Evolutionary conservation across 805 yeast species (phyloP), one percentile per base, ranked within the genome.

Genomic region (Metschnikowia colocasiae): DNA sequence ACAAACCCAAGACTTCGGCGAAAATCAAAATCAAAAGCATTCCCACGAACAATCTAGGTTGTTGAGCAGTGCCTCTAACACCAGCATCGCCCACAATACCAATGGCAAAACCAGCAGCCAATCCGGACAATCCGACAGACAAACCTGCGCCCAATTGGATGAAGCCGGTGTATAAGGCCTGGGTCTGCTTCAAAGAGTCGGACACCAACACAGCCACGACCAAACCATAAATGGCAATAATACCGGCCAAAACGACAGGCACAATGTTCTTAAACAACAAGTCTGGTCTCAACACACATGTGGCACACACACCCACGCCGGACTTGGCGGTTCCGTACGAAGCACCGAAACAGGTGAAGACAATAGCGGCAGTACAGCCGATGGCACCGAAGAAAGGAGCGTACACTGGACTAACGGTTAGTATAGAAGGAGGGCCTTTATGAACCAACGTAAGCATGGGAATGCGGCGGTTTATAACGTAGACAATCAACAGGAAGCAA

Each of bases 81-180:
- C 99, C 99, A 49, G 96, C 97, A 69, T 92, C 99, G 71, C 99
- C 99, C 59, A 92, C 99, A 59, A 92, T 92, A 76, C 99, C 99
- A 75, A 92, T 92, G 69, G 99, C 97, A 65, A 89, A 92, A 60
- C 99, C 99, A 56, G 97, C 97, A 65, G 98, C 97, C 66, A 92
- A 80, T 69, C 98, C 97, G 53, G 96, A 85, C 60, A 92, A 79
- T 65, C 99, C 99, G 58, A 92, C 99, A 43, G 97, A 87, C 62
- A 92, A 79, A 71, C 99, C 99, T 50, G 97, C 96, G 74, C 97
- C 98, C 63, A 92, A 79, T 77, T 92, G 99, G 72, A 92, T 90
- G 79, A 92, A 92, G 58, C 98, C 98, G 52, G 97, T 89, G 78
- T 87, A 92, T 57, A 92, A 77, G 48, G 98, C 56, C 74, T 91